A percentile compares a stretch with the other conserved stretches of the same genome.
These are phyloP conservation scores for Pythium plurisporium DNA, from an alignment of 352 stramenopile genomes.

Conservation along the genomic window DNA sequence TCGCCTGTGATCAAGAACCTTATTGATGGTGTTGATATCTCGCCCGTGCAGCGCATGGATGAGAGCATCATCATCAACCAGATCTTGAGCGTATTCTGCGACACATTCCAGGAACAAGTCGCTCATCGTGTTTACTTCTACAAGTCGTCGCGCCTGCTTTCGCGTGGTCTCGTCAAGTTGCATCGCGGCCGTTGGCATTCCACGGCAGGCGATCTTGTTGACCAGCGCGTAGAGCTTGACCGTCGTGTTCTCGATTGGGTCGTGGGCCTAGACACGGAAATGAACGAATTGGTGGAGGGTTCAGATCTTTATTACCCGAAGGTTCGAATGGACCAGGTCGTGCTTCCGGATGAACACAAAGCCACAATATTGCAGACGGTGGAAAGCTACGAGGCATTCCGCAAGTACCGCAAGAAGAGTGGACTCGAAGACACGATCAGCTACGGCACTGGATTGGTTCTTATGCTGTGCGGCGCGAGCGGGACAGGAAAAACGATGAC, in stretches of 20 bases:
- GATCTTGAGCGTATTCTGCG: slow-evolving; percentile 84
- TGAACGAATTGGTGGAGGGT: slow-evolving; percentile 88
- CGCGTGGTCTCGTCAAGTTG: slow-evolving; percentile 74
- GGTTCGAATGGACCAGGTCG: slow-evolving; percentile 77
- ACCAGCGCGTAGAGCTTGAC: slow-evolving; percentile 83
- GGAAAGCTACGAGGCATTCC: slow-evolving; percentile 79
- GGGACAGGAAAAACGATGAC: slow-evolving; percentile 92
- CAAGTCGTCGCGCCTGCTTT: slow-evolving; percentile 78
- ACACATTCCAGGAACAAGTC: slow-evolving; percentile 87
- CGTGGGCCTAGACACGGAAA: slow-evolving; percentile 84
- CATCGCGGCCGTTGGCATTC: slow-evolving; percentile 81
- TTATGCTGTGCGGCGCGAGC: slow-evolving; percentile 77
- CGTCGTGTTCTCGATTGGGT: slow-evolving; percentile 84
- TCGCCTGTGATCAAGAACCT: slow-evolving; percentile 87
- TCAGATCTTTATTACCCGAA: slow-evolving; percentile 85
- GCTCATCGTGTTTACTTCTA: slow-evolving; percentile 86
- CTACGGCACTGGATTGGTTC: slow-evolving; percentile 73
- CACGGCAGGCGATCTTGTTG: slow-evolving; percentile 77
- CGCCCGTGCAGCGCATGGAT: slow-evolving; percentile 84
- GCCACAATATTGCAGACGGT: slow-evolving; percentile 73
- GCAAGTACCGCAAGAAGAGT: slow-evolving; percentile 73
- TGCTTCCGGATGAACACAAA: slow-evolving; percentile 84
- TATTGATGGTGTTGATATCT: slow-evolving; percentile 80
- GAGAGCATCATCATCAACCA: slow-evolving; percentile 89
- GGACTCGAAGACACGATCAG: slow-evolving; percentile 70